A percentile compares a stretch with the other conserved stretches of the same genome.
Evolutionary conservation across 1,284 basidiomycete genomes (phyloP).

Genomic region (Ceratobasidium sp.): DNA sequence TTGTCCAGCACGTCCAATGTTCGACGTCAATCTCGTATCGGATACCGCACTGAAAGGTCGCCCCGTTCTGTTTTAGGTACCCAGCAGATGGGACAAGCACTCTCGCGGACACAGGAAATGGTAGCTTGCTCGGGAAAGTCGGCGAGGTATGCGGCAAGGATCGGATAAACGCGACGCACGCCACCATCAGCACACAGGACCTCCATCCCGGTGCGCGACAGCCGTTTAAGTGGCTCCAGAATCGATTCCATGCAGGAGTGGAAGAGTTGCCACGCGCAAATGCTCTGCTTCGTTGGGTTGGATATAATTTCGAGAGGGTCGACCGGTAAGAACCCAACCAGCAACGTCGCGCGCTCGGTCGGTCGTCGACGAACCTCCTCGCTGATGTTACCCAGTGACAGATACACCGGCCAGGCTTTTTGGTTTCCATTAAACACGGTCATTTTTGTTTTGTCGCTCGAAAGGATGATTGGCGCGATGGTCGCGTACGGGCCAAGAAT

Average conservation of each 20-base stretch:
- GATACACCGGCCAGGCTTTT: constrained; percentile 2
- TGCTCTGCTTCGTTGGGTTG: background rate
- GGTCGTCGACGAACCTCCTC: constrained; percentile 19
- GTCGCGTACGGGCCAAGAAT: constrained; percentile 4
- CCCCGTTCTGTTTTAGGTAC: background rate
- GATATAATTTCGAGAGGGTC: background rate
- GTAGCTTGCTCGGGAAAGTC: constrained; percentile 52
- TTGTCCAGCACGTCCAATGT: background rate
- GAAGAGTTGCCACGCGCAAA: constrained; percentile 46
- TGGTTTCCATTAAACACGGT: background rate
- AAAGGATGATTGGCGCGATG: background rate
- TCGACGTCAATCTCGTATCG: background rate
- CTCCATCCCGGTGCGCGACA: constrained; percentile 35
- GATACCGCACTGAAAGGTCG: background rate
- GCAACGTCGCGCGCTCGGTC: constrained; percentile 16
- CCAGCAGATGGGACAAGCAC: constrained; percentile 35
- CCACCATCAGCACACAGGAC: constrained; percentile 49
- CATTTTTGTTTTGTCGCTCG: constrained; percentile 14
- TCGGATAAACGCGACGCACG: constrained; percentile 45
- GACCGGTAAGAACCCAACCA: constrained; percentile 46
- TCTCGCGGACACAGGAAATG: constrained; percentile 44
- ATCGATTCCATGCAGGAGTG: constrained; percentile 49
- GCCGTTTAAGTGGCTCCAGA: constrained; percentile 46
- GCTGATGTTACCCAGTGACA: constrained; percentile 48
- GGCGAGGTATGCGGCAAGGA: constrained; percentile 51